Conservation (phyloP, 2,329 filamentous ascomycete species). For the Paecilomyces sp. region DNA sequence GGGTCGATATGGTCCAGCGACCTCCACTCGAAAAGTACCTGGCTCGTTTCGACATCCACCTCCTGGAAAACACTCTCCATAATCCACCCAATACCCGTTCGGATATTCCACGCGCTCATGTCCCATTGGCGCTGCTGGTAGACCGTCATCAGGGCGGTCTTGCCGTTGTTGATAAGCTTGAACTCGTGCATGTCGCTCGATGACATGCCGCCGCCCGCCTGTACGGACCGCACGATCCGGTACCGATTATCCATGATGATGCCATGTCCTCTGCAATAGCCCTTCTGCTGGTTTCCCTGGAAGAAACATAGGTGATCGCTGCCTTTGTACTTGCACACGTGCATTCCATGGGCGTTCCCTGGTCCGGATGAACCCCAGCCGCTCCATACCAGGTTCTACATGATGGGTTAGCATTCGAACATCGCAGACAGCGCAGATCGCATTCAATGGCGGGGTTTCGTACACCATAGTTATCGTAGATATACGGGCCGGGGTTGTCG, state of each 20-base stretch:
- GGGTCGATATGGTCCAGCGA: conserved; percentile 45
- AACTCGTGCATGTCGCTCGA: conserved; percentile 50
- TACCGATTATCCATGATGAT: conserved; percentile 47
- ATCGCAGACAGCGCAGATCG: neutral
- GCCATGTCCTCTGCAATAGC: conserved; percentile 46
- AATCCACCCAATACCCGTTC: conserved; percentile 43
- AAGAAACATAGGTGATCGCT: conserved; percentile 47
- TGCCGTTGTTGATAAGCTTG: conserved; percentile 38
- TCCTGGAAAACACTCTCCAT: conserved; percentile 49
- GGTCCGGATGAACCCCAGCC: conserved; percentile 44
- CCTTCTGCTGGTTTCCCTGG: conserved; percentile 45
- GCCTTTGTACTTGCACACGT: conserved; percentile 43
- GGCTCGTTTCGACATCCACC: conserved; percentile 43
- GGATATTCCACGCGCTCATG: conserved; percentile 37
- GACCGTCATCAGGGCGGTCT: conserved; percentile 32
- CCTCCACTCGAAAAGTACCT: conserved; percentile 44
- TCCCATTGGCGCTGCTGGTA: conserved; percentile 41
- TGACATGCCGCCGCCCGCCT: conserved; percentile 31
- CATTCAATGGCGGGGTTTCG: neutral
- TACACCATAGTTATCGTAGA: conserved; percentile 45
- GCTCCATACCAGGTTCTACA: conserved; percentile 44
- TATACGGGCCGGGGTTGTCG: conserved; percentile 43
- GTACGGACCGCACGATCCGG: conserved; percentile 41
- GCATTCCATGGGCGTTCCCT: conserved; percentile 41
- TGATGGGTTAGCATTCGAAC: conserved; percentile 7